phyloP scores from a whole-genome alignment of 2,329 filamentous ascomycete species.

The Alternaria viburni region DNA sequence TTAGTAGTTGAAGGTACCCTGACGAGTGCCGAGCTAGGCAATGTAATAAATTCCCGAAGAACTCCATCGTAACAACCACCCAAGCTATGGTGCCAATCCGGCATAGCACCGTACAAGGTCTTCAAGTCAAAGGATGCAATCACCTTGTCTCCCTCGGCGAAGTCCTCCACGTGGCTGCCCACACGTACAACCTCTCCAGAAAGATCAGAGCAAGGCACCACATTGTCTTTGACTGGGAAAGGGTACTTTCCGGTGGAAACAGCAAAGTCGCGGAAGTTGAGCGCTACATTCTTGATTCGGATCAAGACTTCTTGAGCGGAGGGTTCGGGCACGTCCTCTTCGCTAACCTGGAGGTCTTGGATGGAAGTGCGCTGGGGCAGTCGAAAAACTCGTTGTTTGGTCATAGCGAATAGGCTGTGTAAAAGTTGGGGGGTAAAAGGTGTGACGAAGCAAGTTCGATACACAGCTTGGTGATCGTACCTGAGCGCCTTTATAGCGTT shows the following conservation, averaged over 20 bases:
- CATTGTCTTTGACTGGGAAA: constrained; percentile 9
- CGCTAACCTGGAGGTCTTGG: not conserved
- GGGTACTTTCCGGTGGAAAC: constrained; percentile 18
- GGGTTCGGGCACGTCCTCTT: constrained; percentile 1
- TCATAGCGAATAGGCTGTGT: constrained; percentile 1
- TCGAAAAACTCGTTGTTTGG: constrained; percentile 12
- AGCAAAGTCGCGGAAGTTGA: constrained; percentile 24
- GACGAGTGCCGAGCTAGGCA: constrained; percentile 13
- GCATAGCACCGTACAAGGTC: constrained; percentile 4
- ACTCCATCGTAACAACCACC: constrained; percentile 14
- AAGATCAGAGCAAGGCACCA: constrained; percentile 20
- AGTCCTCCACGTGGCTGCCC: constrained; percentile 10
- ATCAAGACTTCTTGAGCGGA: constrained; percentile 16
- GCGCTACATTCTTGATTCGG: constrained; percentile 16
- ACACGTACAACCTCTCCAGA: constrained; percentile 13
- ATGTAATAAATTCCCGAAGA: constrained; percentile 12
- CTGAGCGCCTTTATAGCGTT: not conserved
- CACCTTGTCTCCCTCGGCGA: constrained; percentile 21
- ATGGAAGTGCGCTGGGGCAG: constrained; percentile 9
- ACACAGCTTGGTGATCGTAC: not conserved
- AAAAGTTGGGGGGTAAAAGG: not conserved
- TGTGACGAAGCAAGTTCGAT: not conserved
- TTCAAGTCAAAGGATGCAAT: constrained; percentile 12
- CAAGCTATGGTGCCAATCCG: not conserved
- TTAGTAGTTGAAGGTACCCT: constrained; percentile 8